These are phyloP conservation scores for Ustilaginoidea virens DNA, from an alignment of 2,329 filamentous ascomycete species.

Conservation along the genomic window DNA sequence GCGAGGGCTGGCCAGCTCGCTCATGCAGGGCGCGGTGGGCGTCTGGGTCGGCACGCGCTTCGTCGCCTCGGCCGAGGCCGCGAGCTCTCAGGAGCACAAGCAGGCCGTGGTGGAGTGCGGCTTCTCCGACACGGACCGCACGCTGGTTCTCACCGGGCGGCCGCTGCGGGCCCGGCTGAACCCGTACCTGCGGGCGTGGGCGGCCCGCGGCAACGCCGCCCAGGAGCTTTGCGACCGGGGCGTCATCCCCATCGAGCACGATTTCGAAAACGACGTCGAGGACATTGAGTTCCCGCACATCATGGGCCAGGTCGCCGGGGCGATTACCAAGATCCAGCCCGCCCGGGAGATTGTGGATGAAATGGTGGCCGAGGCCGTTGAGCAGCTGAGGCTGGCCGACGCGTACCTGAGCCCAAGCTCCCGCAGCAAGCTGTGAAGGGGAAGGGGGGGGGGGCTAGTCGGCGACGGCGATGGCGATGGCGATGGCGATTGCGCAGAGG, in stretches of 20 bases:
- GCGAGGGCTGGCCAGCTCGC: conserved; percentile 58
- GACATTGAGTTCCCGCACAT: conserved; percentile 77
- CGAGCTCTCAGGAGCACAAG: conserved; percentile 71
- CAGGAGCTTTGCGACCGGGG: conserved; percentile 60
- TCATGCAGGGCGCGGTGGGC: conserved; percentile 78
- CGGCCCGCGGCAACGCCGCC: conserved; percentile 59
- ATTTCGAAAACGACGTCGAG: conserved; percentile 59
- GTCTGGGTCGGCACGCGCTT: conserved; percentile 95
- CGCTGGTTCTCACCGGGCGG: conserved; percentile 67
- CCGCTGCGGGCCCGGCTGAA: conserved; percentile 71
- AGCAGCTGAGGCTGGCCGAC: conserved; percentile 46
- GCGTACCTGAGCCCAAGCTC: conserved; percentile 41
- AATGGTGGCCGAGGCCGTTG: conserved; percentile 68
- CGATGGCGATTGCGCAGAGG: too few relatives aligned
- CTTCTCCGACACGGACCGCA: conserved; percentile 68
- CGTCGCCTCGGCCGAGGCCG: conserved; percentile 69
- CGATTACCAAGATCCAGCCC: conserved; percentile 62
- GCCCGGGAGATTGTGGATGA: conserved; percentile 75
- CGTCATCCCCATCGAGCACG: conserved; percentile 66
- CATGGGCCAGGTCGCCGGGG: conserved; percentile 86
- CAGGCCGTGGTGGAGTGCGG: conserved; percentile 63
- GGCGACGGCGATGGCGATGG: too few relatives aligned
- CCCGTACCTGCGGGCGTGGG: conserved; percentile 72
- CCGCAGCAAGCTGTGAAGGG: conserved; percentile 25
- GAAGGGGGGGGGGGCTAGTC: too few relatives aligned